A percentile compares a stretch with the other conserved stretches of the same genome.
These are phyloP conservation scores for Plasmopara muralis DNA, from an alignment of 352 stramenopile genomes.

Conservation along the genomic window DNA sequence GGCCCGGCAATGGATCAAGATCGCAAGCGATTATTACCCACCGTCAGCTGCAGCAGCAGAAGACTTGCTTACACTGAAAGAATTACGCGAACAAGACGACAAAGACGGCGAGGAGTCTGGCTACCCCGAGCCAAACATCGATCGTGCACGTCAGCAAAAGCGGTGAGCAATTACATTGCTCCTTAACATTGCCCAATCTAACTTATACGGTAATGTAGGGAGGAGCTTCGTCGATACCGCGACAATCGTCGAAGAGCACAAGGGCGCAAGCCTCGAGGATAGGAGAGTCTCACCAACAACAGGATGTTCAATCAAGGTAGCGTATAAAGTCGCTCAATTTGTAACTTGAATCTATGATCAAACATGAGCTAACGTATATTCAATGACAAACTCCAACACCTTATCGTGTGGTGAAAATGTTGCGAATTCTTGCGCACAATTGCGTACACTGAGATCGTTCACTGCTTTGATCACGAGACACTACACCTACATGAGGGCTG, in stretches of 20 bases:
- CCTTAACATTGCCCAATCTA: background rate
- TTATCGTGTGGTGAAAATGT: too few species aligned
- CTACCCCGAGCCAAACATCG: slow-evolving; percentile 57
- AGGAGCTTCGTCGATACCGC: slow-evolving; percentile 63
- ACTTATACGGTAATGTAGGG: slow-evolving; percentile 24
- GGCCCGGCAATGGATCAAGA: slow-evolving; percentile 61
- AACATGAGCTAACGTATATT: too few species aligned
- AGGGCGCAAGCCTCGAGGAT: slow-evolving; percentile 42
- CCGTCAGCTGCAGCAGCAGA: slow-evolving; percentile 36
- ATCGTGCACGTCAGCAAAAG: slow-evolving; percentile 66
- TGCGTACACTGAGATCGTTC: too few species aligned
- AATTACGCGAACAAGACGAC: slow-evolving; percentile 22
- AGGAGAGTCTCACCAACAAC: too few species aligned
- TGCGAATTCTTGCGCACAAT: too few species aligned
- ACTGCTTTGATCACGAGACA: too few species aligned
- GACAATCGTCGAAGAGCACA: slow-evolving; percentile 47
- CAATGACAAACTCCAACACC: too few species aligned
- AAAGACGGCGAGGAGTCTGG: slow-evolving; percentile 25
- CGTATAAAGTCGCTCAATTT: too few species aligned
- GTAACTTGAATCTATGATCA: too few species aligned
- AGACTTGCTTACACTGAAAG: slow-evolving; percentile 13
- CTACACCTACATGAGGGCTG: too few species aligned
- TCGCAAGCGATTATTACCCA: slow-evolving; percentile 55
- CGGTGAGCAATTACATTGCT: slow-evolving; percentile 15
- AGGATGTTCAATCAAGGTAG: too few species aligned